phyloP scores from a whole-genome alignment of 2,329 filamentous ascomycete genomes.

The Trichocomaceae sp. region DNA sequence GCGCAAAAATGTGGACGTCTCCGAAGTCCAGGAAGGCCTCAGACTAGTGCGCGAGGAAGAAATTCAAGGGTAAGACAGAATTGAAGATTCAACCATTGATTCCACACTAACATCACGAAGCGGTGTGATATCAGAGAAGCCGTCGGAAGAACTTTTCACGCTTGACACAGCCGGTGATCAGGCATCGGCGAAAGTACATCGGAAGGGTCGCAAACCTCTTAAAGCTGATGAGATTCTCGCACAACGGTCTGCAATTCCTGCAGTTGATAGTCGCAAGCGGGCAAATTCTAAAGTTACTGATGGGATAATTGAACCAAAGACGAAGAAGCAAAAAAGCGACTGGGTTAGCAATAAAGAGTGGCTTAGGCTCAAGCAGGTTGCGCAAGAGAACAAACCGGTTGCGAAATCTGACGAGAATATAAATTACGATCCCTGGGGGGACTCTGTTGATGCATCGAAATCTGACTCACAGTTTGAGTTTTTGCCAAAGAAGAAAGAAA shows the following conservation, averaged over 20 bases:
- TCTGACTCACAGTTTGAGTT: slow-evolving; percentile 55
- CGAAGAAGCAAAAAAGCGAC: slow-evolving; percentile 69
- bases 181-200: slow-evolving; percentile 57
- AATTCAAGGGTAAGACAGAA: slow-evolving; percentile 64
- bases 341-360: slow-evolving; percentile 84
- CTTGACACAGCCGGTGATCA: slow-evolving; percentile 69
- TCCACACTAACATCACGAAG: slow-evolving; percentile 40
- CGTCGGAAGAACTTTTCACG: slow-evolving; percentile 75
- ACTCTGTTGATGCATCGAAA: slow-evolving; percentile 37
- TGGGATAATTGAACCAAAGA: slow-evolving; percentile 58
- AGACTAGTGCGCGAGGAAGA: slow-evolving; percentile 81
- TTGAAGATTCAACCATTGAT: not conserved
- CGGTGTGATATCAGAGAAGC: slow-evolving; percentile 77
- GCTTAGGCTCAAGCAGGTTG: slow-evolving; percentile 67
- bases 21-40: slow-evolving; percentile 75
- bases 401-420: slow-evolving; percentile 52
- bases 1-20: slow-evolving; percentile 95
- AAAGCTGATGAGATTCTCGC: slow-evolving; percentile 90
- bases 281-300: slow-evolving; percentile 62
- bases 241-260: slow-evolving; percentile 71
- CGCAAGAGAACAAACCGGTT: slow-evolving; percentile 54
- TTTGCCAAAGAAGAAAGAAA: slow-evolving; percentile 57
- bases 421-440: slow-evolving; percentile 72
- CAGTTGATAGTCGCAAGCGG: slow-evolving; percentile 73
- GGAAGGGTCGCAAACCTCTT: slow-evolving; percentile 67